Evolutionary conservation across 108 stramenopile genomes (phyloP).

Genomic region (Skeletonema tropicum): DNA sequence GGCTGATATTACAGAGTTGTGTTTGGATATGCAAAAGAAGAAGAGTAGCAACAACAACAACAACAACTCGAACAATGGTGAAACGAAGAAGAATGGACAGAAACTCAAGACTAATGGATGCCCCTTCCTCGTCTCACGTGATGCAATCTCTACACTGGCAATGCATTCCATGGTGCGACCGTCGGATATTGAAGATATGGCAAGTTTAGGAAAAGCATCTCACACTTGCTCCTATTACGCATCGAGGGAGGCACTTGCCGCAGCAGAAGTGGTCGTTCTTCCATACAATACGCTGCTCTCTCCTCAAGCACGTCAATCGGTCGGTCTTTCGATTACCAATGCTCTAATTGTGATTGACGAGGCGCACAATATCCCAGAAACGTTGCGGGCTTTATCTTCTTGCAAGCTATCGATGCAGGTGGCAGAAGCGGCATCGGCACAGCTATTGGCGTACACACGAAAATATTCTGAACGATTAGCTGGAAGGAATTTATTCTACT

Average conservation of each 20-base stretch:
- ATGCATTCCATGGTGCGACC: slow-evolving; percentile 79
- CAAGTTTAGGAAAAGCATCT: slow-evolving; percentile 62
- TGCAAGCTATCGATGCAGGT: slow-evolving; percentile 54
- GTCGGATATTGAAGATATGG: slow-evolving; percentile 92
- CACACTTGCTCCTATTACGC: slow-evolving; percentile 97
- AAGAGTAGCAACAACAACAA: slow-evolving; percentile 12
- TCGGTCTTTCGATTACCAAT: slow-evolving; percentile 79
- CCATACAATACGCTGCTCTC: slow-evolving; percentile 91
- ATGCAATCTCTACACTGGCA: slow-evolving; percentile 75
- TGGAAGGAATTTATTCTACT: slow-evolving; percentile 75
- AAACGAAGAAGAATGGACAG: slow-evolving; percentile 6
- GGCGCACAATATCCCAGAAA: slow-evolving; percentile 96
- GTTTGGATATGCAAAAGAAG: slow-evolving; percentile 90
- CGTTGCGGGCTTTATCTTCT: slow-evolving; percentile 63
- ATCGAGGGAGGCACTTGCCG: slow-evolving; percentile 69
- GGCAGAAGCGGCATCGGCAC: slow-evolving; percentile 54
- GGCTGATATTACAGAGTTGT: slow-evolving; percentile 83
- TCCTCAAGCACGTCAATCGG: slow-evolving; percentile 59
- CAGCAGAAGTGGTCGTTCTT: slow-evolving; percentile 92
- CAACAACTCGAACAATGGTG: background rate
- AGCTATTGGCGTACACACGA: slow-evolving; percentile 60
- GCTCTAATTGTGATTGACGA: slow-evolving; percentile 95
- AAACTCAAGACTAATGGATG: slow-evolving; percentile 49
- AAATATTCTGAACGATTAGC: slow-evolving; percentile 64
- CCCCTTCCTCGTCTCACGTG: slow-evolving; percentile 61